These are phyloP conservation scores for Butyriboletus loyo DNA, from an alignment of 768 basidiomycete species.

Conservation along the genomic window DNA sequence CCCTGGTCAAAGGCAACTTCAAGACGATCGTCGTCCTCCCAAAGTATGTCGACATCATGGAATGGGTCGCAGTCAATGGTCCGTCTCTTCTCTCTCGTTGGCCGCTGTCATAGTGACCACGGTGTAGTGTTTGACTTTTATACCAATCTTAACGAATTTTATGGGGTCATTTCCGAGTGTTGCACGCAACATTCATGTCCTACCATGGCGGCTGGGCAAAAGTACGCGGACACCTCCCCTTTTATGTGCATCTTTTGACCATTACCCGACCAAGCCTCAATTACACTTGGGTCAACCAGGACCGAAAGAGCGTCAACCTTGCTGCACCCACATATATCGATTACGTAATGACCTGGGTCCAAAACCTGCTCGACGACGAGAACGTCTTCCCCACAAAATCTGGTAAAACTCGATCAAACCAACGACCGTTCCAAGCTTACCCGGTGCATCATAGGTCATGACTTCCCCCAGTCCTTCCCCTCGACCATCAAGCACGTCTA, in stretches of 20 bases:
- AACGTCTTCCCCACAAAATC: slow-evolving; percentile 92
- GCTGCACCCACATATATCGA: slow-evolving; percentile 97
- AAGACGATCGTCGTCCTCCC: slow-evolving; percentile 97
- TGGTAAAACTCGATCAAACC: slow-evolving; percentile 46
- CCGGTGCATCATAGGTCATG: slow-evolving; percentile 56
- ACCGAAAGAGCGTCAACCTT: slow-evolving; percentile 80
- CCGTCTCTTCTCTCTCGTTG: slow-evolving; percentile 29
- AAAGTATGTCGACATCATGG: slow-evolving; percentile 93
- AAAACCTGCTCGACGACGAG: slow-evolving; percentile 93
- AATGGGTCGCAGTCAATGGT: slow-evolving; percentile 97
- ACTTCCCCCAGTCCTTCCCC: slow-evolving; percentile 87
- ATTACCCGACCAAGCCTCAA: slow-evolving; percentile 56
- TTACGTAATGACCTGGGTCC: slow-evolving; percentile 96
- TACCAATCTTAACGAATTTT: slow-evolving; percentile 95
- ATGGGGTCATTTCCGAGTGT: slow-evolving; percentile 88
- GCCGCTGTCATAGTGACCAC: neutral
- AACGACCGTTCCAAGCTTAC: neutral
- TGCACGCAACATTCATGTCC: slow-evolving; percentile 90
- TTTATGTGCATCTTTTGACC: neutral
- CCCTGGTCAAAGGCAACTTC: slow-evolving; percentile 96
- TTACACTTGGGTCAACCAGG: slow-evolving; percentile 93
- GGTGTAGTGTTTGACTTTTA: slow-evolving; percentile 91
- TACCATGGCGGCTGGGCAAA: slow-evolving; percentile 85
- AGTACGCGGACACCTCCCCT: slow-evolving; percentile 46
- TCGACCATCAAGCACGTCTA: slow-evolving; percentile 91